Conservation (phyloP, 352 stramenopile species). For the Pythium monospermum region DNA sequence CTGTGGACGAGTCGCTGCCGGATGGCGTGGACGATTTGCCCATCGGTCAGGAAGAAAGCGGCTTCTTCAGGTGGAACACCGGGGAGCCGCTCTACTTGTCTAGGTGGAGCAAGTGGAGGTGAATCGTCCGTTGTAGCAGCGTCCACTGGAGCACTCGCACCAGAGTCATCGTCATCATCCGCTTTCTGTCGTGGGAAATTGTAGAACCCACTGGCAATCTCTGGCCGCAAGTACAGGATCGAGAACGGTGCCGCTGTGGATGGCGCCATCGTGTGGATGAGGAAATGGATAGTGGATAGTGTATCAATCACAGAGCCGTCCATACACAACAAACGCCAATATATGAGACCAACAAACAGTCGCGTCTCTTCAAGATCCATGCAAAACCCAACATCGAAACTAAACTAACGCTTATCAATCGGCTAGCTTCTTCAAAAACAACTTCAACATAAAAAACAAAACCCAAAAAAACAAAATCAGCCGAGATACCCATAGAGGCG, state of each 20-base stretch:
- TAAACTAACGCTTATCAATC: background rate
- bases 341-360: background rate
- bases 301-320: background rate
- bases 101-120: slow-evolving; percentile 3
- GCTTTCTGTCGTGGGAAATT: slow-evolving; percentile 22
- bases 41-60: slow-evolving; percentile 33
- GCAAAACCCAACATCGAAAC: background rate
- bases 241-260: slow-evolving; percentile 25
- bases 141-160: no score
- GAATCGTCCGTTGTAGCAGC: no score
- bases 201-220: slow-evolving; percentile 57
- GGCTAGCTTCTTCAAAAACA: background rate
- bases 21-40: slow-evolving; percentile 34
- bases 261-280: background rate
- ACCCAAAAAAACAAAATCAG: slow-evolving; percentile 1
- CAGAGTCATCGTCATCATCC: background rate
- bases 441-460: slow-evolving; percentile 1
- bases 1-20: slow-evolving; percentile 34
- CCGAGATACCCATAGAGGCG: slow-evolving; percentile 3
- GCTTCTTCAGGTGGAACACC: slow-evolving; percentile 39
- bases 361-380: slow-evolving; percentile 20
- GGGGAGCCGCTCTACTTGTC: no score
- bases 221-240: slow-evolving; percentile 48
- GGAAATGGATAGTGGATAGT: background rate
- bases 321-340: background rate